Base-by-base conservation (phyloP, 2,329 filamentous ascomycete genomes). In the Graphiopsis chlorocephala region DNA sequence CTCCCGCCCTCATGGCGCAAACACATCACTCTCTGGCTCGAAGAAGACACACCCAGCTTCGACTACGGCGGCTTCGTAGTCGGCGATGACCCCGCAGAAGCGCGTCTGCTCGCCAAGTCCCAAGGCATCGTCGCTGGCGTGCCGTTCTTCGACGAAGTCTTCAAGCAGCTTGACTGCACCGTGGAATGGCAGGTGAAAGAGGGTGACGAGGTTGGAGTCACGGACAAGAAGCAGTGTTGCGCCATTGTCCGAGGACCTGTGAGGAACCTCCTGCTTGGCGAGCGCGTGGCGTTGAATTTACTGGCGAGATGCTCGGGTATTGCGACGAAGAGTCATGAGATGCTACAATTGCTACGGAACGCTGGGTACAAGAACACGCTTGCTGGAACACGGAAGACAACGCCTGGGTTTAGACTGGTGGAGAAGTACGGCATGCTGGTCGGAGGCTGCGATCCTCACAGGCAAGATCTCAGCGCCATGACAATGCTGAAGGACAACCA, bases 401-500 rank as follows among this genome's bases (percentile, higher is more conserved):
- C 95, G 0, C 95, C 95, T 0, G 95, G 95, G 0, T 99, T 98
- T 80, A 85, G 95, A 12, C 81, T 98, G 4, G 93, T 98, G 11
- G 95, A 99, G 79, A 99, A 99, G 81, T 99, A 99, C 78, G 95
- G 93, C 71, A 97, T 99, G 90, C 82, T 97, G 25, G 90, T 96
- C 17, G 95, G 94, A 64, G 95, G 95, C 12, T 93, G 92, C 17
- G 95, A 99, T 79, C 87, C 89, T 2, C 95, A 99, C 78, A 84
- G 95, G 33, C 92, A 97, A 79, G 95, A 99, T 77, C 83, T 99
- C 2, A 80, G 77, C 76, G 86, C 89, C 69, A 98, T 99, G 95
- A 93, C 93, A 64, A 99, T 99, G 95, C 84, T 99, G 69, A 99
- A 99, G 82, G 95, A 99, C 79, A 99, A 99, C 79, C 95, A 99